phyloP scores from a whole-genome alignment of 1,284 basidiomycete genomes.

The Neonothopanus nambi region DNA sequence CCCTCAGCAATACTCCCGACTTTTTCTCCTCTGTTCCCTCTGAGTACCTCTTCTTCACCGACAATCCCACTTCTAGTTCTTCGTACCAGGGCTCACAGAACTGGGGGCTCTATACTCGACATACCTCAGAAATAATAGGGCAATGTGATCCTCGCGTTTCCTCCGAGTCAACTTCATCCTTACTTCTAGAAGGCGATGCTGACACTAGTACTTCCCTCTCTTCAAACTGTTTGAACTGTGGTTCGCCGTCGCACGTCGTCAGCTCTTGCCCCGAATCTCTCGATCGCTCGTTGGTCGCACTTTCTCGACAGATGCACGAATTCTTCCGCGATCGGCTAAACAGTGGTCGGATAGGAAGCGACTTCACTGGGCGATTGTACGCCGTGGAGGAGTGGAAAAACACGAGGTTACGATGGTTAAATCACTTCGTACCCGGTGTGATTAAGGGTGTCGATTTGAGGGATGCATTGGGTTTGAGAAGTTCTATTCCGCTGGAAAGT shows the following conservation, averaged over 20 bases:
- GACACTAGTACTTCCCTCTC: neutral
- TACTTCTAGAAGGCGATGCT: neutral
- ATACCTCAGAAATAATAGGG: constrained; percentile 35
- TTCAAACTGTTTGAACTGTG: constrained; percentile 73
- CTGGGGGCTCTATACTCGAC: constrained; percentile 37
- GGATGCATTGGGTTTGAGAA: constrained; percentile 49
- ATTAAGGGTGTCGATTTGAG: constrained; percentile 50
- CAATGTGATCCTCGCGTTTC: constrained; percentile 12
- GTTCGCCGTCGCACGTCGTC: constrained; percentile 57
- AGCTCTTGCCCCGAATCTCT: constrained; percentile 54
- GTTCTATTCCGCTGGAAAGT: neutral
- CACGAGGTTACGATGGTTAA: constrained; percentile 58
- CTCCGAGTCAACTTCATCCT: no score
- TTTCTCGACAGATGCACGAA: constrained; percentile 66
- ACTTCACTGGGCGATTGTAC: constrained; percentile 44
- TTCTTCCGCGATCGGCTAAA: constrained; percentile 41
- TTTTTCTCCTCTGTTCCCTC: constrained; percentile 12
- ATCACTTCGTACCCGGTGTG: constrained; percentile 59
- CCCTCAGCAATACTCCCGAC: neutral
- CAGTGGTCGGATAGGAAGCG: constrained; percentile 26
- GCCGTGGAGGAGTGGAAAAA: constrained; percentile 54
- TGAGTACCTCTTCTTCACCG: constrained; percentile 17
- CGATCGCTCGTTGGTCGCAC: constrained; percentile 56
- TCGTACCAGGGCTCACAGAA: constrained; percentile 22
- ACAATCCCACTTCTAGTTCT: constrained; percentile 20